A percentile compares a stretch with the other conserved stretches of the same genome.
phyloP scores from a whole-genome alignment of 208 protist genomes.

The Naegleria gruberi region DNA sequence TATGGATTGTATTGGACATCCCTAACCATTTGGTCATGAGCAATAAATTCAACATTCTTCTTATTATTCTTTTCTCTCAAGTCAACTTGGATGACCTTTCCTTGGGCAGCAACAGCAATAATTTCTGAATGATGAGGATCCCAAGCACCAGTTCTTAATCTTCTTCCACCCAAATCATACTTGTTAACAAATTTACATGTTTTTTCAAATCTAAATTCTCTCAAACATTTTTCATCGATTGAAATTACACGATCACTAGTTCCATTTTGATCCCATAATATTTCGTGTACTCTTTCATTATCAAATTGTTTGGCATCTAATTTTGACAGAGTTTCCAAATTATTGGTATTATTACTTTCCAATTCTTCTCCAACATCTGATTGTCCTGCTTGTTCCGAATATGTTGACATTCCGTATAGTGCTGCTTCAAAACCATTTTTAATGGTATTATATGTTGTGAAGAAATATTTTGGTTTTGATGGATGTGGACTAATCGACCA shows the following conservation, averaged over 20 bases:
- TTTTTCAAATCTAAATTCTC: background rate
- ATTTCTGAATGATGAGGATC: constrained; percentile 65
- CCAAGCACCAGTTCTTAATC: constrained; percentile 37
- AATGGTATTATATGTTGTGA: background rate
- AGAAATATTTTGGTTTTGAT: background rate
- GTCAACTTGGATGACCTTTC: constrained; percentile 54
- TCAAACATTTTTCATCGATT: background rate
- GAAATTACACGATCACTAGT: background rate
- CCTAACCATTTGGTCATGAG: constrained; percentile 13
- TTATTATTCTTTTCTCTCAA: constrained; percentile 48
- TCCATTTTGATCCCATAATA: background rate
- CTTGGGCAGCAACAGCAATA: constrained; percentile 41
- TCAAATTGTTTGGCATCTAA: background rate
- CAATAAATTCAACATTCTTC: constrained; percentile 17
- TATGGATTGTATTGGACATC: constrained; percentile 59
- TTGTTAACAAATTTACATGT: background rate
- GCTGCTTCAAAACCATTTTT: background rate
- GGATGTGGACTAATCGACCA: background rate
- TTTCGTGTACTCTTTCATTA: background rate
- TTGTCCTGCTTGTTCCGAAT: too few species aligned
- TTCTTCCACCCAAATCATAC: background rate
- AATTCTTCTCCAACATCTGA: background rate
- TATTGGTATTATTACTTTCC: background rate
- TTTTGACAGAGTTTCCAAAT: background rate
- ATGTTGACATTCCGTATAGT: background rate